Percentiles rank a stretch among this genome's conserved stretches.
Evolutionary conservation across 331 rosid genomes (phyloP).

Genomic region (Malus hybrid): DNA sequence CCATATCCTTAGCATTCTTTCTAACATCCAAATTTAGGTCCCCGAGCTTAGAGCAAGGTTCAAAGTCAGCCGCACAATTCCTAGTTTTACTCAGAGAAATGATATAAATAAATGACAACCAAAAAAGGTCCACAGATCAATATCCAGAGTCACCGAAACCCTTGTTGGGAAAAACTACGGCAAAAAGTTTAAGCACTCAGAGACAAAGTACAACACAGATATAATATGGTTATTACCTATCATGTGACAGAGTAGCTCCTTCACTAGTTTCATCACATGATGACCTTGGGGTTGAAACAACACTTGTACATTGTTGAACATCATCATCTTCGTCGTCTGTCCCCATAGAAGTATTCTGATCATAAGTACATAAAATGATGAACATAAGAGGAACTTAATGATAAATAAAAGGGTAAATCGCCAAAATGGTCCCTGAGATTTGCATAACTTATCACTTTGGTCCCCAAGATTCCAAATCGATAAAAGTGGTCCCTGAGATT

Average conservation of each 20-base stretch:
- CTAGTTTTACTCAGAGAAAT: conserved; percentile 35
- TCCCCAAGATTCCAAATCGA: too few relatives aligned
- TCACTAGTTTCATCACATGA: conserved; percentile 42
- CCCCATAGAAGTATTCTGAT: conserved; percentile 46
- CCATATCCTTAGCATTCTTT: conserved; percentile 44
- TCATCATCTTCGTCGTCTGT: conserved; percentile 37
- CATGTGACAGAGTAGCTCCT: conserved; percentile 40
- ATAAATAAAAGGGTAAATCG: not conserved
- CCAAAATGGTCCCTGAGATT: not conserved
- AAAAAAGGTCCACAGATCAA: not conserved
- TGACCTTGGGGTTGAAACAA: conserved; percentile 29
- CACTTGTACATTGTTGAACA: conserved; percentile 45
- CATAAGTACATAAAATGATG: conserved; percentile 15
- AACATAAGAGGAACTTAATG: conserved; percentile 9
- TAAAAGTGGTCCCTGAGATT: too few relatives aligned
- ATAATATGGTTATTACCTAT: conserved; percentile 31
- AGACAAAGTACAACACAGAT: not conserved
- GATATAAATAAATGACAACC: not conserved
- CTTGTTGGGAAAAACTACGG: not conserved
- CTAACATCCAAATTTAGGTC: conserved; percentile 83
- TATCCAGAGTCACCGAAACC: not conserved
- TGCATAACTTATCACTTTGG: too few relatives aligned
- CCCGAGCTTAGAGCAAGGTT: conserved; percentile 93
- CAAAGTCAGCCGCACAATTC: conserved; percentile 66
- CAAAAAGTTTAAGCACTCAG: not conserved